Conservation (phyloP, 1,284 basidiomycete species). For the Rhodotorula sp. region DNA sequence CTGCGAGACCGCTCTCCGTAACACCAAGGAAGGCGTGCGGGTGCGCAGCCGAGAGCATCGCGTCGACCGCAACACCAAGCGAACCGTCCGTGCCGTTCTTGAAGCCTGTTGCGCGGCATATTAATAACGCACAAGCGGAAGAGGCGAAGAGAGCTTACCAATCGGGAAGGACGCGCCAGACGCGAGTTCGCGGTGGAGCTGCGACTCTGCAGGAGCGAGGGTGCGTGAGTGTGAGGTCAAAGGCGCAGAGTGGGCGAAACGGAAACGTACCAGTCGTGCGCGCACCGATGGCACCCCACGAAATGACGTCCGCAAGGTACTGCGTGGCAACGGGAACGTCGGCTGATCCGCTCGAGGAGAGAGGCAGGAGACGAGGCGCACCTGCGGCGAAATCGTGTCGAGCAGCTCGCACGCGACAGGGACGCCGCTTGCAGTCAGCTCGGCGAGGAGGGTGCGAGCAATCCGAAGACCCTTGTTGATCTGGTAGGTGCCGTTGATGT, state of each 20-base stretch:
- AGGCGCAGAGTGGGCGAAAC: not conserved
- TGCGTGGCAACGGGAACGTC: constrained; percentile 35
- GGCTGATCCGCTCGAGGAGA: not conserved
- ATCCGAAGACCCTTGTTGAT: constrained; percentile 94
- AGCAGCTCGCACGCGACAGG: constrained; percentile 94
- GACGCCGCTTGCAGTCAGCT: constrained; percentile 82
- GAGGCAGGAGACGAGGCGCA: constrained; percentile 25
- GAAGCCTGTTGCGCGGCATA: constrained; percentile 64
- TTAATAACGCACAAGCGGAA: not conserved
- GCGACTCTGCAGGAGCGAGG: constrained; percentile 59
- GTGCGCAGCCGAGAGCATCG: constrained; percentile 88
- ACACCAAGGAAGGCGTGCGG: constrained; percentile 98
- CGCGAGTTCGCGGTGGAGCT: constrained; percentile 88
- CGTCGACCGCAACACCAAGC: constrained; percentile 80
- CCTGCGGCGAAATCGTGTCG: constrained; percentile 57
- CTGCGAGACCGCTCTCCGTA: constrained; percentile 86
- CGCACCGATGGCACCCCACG: constrained; percentile 98
- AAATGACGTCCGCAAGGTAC: constrained; percentile 68
- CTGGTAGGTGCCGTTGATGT: constrained; percentile 83
- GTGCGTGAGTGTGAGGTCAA: not conserved
- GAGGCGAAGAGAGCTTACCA: constrained; percentile 38
- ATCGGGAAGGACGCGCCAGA: constrained; percentile 87
- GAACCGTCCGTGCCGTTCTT: constrained; percentile 98
- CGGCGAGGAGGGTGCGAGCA: constrained; percentile 83
- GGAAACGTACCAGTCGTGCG: constrained; percentile 70